phyloP scores from a whole-genome alignment of 192 early-diverging fungal genomes.

The Podila clonocystis region DNA sequence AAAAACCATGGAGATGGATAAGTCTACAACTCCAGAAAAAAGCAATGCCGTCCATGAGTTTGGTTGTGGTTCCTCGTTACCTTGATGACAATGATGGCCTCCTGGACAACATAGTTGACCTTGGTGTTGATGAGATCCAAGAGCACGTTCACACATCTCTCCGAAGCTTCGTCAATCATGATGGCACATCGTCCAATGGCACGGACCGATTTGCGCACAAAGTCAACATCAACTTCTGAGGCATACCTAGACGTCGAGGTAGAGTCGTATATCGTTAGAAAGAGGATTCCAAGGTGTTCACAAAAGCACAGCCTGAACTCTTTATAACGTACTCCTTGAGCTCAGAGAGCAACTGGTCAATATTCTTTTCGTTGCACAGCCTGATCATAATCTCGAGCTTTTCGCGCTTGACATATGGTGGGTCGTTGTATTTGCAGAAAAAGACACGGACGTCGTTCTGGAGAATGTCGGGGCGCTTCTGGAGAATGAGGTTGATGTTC shows the following conservation, averaged over 20 bases:
- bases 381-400: conserved; percentile 95
- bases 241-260: conserved; percentile 71
- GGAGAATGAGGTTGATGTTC: conserved; percentile 96
- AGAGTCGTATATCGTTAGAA: not conserved
- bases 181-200: conserved; percentile 95
- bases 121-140: conserved; percentile 92
- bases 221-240: conserved; percentile 97
- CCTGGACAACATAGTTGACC: conserved; percentile 92
- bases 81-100: conserved; percentile 90
- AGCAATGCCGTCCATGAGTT: not conserved
- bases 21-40: not conserved
- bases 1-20: not conserved
- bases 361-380: conserved; percentile 85
- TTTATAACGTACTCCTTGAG: conserved; percentile 93
- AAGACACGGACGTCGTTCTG: conserved; percentile 95
- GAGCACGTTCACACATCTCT: conserved; percentile 87
- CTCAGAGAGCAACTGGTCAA: conserved; percentile 93
- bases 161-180: conserved; percentile 88
- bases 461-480: conserved; percentile 87
- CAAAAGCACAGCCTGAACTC: too few relatives aligned
- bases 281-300: not conserved
- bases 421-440: conserved; percentile 99
- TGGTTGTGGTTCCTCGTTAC: conserved; percentile 41
- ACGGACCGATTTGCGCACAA: conserved; percentile 87
- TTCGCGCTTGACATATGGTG: conserved; percentile 96